Percentiles rank a stretch among this genome's conserved stretches.
phyloP scores from a whole-genome alignment of 148 eudicot genomes.

The Dianthus caryophyllus region DNA sequence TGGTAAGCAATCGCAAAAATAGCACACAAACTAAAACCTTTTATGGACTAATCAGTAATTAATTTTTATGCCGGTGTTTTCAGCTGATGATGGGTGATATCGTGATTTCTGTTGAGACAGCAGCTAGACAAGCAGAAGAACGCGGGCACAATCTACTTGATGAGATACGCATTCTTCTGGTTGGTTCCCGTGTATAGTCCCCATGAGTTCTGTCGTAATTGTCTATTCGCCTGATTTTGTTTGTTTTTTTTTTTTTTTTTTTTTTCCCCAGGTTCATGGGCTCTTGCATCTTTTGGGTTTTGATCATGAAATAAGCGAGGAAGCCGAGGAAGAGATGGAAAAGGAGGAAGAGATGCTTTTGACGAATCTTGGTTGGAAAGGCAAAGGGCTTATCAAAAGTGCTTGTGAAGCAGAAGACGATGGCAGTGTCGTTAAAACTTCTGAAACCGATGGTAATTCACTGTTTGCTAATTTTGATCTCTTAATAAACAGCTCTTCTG shows the following conservation, averaged over 20 bases:
- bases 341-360: conserved; percentile 64
- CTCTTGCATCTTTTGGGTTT: conserved; percentile 86
- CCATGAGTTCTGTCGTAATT: not conserved
- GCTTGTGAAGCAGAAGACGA: conserved; percentile 48
- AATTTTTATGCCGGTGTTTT: conserved; percentile 24
- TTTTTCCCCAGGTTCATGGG: conserved; percentile 78
- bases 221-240: not conserved
- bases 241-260: too few relatives aligned
- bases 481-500: not conserved
- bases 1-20: conserved; percentile 42
- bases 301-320: conserved; percentile 88
- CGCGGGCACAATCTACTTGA: conserved; percentile 89
- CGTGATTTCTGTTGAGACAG: conserved; percentile 91
- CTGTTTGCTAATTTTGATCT: conserved; percentile 6
- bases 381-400: conserved; percentile 85
- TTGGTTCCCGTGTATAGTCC: conserved; percentile 32
- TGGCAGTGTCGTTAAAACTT: conserved; percentile 36
- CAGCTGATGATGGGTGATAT: conserved; percentile 99
- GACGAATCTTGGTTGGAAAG: conserved; percentile 80
- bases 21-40: conserved; percentile 4
- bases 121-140: conserved; percentile 90
- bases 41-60: not conserved
- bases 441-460: conserved; percentile 66
- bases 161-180: conserved; percentile 90
- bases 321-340: conserved; percentile 95